phyloP scores from a whole-genome alignment of 2,329 filamentous ascomycete species.

The Scytalidium sp. region DNA sequence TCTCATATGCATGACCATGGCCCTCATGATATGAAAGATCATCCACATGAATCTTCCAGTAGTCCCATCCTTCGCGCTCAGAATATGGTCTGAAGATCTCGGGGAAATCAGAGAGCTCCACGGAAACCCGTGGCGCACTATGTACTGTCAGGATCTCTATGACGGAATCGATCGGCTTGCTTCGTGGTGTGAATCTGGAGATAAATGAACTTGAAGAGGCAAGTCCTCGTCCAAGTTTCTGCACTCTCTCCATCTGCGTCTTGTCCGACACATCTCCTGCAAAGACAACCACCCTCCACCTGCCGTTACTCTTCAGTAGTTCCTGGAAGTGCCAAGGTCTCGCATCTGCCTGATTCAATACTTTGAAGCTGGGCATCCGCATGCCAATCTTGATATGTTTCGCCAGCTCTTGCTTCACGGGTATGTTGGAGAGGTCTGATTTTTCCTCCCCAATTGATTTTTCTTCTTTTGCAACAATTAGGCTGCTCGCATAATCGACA shows the following conservation, averaged over 20 bases:
- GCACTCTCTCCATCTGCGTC: slow-evolving; percentile 39
- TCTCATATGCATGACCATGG: slow-evolving; percentile 47
- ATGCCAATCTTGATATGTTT: slow-evolving; percentile 51
- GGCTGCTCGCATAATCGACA: slow-evolving; percentile 56
- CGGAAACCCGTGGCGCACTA: slow-evolving; percentile 43
- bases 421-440: not conserved
- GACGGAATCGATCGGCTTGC: slow-evolving; percentile 37
- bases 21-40: slow-evolving; percentile 52
- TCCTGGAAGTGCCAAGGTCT: slow-evolving; percentile 56
- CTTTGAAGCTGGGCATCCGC: slow-evolving; percentile 55
- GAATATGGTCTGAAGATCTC: slow-evolving; percentile 46
- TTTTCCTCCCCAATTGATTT: slow-evolving; percentile 18
- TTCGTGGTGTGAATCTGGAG: slow-evolving; percentile 33
- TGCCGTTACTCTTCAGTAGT: slow-evolving; percentile 49
- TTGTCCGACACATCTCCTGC: slow-evolving; percentile 50
- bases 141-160: slow-evolving; percentile 63
- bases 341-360: slow-evolving; percentile 55
- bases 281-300: slow-evolving; percentile 58
- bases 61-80: slow-evolving; percentile 48
- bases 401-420: slow-evolving; percentile 35
- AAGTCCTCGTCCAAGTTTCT: slow-evolving; percentile 43
- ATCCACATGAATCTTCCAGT: slow-evolving; percentile 55
- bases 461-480: slow-evolving; percentile 52
- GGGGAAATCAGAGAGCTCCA: slow-evolving; percentile 51
- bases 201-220: slow-evolving; percentile 36